Conservation (phyloP, 2,329 filamentous ascomycete species). For the Fusarium incarnatum region DNA sequence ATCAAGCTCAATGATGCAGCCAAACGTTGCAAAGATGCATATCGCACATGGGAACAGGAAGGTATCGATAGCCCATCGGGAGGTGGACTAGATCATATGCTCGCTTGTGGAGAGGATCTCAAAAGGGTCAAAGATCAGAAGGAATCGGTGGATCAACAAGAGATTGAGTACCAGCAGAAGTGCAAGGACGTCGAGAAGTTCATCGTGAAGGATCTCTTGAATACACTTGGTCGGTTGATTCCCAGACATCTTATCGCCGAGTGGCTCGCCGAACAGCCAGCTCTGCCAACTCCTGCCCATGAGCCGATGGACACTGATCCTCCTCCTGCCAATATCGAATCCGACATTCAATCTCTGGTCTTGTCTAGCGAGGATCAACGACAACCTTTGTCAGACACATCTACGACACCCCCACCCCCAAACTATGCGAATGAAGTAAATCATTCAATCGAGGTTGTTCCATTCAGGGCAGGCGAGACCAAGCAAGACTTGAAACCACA, state of each 20-base stretch:
- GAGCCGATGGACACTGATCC: too few relatives aligned
- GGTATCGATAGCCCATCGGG: neutral
- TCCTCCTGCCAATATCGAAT: neutral
- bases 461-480: neutral
- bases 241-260: neutral
- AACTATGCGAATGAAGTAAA: neutral
- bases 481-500: neutral
- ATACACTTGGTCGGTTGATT: neutral
- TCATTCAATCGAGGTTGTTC: neutral
- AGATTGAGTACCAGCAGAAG: neutral
- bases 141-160: neutral
- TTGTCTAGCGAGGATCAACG: neutral
- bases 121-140: neutral
- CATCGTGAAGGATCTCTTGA: neutral
- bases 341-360: too few relatives aligned
- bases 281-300: neutral
- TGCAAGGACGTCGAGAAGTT: neutral
- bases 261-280: neutral
- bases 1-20: neutral
- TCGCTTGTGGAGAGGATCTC: too few relatives aligned
- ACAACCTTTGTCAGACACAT: neutral
- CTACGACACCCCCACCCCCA: neutral
- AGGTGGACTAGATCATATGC: neutral
- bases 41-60: neutral
- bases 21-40: neutral